A percentile compares a stretch with the other conserved stretches of the same genome.
Evolutionary conservation across 1,139 yeast species (phyloP).

Genomic region (Candida buenavistaensis): DNA sequence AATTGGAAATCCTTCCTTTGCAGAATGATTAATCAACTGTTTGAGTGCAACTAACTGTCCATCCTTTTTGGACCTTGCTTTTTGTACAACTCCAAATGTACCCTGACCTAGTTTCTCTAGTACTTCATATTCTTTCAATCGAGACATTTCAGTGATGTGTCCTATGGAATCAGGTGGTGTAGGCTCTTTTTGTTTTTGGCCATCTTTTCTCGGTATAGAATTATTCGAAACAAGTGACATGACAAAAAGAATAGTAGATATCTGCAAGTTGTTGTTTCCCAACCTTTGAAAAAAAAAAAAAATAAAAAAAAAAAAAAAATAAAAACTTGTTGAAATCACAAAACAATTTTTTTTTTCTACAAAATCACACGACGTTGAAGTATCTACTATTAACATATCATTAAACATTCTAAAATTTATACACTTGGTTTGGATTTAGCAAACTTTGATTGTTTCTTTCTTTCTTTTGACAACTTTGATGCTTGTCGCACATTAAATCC

Average conservation of each 20-base stretch:
- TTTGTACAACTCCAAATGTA: conserved; percentile 51
- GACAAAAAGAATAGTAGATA: too few relatives aligned
- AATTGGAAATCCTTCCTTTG: conserved; percentile 90
- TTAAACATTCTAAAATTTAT: not conserved
- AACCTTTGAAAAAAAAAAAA: too few relatives aligned
- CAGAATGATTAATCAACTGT: conserved; percentile 77
- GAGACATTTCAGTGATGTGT: conserved; percentile 29
- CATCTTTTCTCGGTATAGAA: not conserved
- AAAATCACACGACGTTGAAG: too few relatives aligned
- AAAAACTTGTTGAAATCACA: too few relatives aligned
- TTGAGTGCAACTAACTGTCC: conserved; percentile 56
- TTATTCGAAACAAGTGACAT: not conserved
- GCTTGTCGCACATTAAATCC: conserved; percentile 87
- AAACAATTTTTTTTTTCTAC: too few relatives aligned
- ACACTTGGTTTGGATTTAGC: conserved; percentile 11
- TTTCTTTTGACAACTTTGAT: conserved; percentile 55
- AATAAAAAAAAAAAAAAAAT: too few relatives aligned
- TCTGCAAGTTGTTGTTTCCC: too few relatives aligned
- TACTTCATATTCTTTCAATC: conserved; percentile 32
- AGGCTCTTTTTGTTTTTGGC: not conserved
- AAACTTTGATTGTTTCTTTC: conserved; percentile 29
- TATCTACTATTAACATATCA: too few relatives aligned
- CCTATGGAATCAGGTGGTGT: conserved; percentile 4
- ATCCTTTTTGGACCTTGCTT: conserved; percentile 33
- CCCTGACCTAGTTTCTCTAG: conserved; percentile 48